Conservation (phyloP, 2,329 filamentous ascomycete species). For the Diaporthe sp. region DNA sequence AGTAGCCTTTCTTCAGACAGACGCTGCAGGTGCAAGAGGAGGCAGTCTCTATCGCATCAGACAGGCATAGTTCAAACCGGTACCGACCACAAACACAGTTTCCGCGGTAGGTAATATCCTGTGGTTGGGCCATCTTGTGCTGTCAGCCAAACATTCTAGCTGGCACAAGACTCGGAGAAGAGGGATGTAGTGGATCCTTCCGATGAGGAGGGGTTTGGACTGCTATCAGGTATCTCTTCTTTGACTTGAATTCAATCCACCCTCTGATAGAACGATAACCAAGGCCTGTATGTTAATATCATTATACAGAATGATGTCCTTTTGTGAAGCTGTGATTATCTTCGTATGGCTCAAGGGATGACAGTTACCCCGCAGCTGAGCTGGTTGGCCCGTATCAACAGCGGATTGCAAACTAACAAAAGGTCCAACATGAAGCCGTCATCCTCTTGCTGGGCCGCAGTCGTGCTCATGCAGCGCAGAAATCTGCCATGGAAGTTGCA, state of each 20-base stretch:
- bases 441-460: not conserved
- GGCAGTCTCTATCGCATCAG: not conserved
- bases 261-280: not conserved
- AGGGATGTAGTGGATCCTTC: not conserved
- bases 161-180: not conserved
- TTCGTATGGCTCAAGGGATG: not conserved
- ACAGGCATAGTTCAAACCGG: not conserved
- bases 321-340: not conserved
- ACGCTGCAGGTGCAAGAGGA: constrained; percentile 28
- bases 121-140: not conserved
- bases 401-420: not conserved
- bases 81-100: constrained; percentile 3
- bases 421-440: not conserved
- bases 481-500: no score
- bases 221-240: not conserved
- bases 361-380: not conserved
- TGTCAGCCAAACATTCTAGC: not conserved
- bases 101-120: not conserved
- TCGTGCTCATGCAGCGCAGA: not conserved
- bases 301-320: not conserved
- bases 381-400: no score
- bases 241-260: not conserved
- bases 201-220: not conserved
- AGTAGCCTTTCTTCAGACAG: constrained; percentile 33
- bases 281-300: not conserved